Conservation (phyloP, 495 filamentous ascomycete species). For the Glarea lozoyensis region DNA sequence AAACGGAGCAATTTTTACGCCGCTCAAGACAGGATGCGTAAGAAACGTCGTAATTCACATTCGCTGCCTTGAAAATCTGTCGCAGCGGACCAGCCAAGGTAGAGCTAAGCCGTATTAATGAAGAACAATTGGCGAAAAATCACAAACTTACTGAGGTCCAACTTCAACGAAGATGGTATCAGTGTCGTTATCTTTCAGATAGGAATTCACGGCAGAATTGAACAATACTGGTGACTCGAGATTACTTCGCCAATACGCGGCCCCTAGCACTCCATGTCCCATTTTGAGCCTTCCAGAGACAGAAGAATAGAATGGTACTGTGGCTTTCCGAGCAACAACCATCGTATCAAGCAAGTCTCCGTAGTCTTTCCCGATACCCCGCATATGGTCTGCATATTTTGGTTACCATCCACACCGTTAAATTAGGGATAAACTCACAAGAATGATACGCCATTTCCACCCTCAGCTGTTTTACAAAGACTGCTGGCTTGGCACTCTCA, state of each 20-base stretch:
- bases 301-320: slow-evolving; percentile 23
- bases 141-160: no score
- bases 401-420: no score
- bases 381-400: not conserved
- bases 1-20: slow-evolving; percentile 28
- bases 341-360: slow-evolving; percentile 10
- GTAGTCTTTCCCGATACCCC: slow-evolving; percentile 16
- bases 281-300: slow-evolving; percentile 25
- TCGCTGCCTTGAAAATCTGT: slow-evolving; percentile 26
- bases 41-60: slow-evolving; percentile 26
- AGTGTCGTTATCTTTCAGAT: not conserved
- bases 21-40: slow-evolving; percentile 27
- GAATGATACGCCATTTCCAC: slow-evolving; percentile 29
- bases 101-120: slow-evolving; percentile 55
- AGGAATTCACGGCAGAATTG: slow-evolving; percentile 4
- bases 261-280: slow-evolving; percentile 19
- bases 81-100: slow-evolving; percentile 52
- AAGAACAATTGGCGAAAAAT: no score
- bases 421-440: no score
- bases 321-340: slow-evolving; percentile 16
- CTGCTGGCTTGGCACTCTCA: slow-evolving; percentile 24
- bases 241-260: slow-evolving; percentile 45
- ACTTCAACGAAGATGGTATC: slow-evolving; percentile 41
- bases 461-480: slow-evolving; percentile 43
- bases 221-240: slow-evolving; percentile 43